Evolutionary conservation across 2,329 filamentous ascomycete species (phyloP).

Genomic region (Cytospora paraplurivora): DNA sequence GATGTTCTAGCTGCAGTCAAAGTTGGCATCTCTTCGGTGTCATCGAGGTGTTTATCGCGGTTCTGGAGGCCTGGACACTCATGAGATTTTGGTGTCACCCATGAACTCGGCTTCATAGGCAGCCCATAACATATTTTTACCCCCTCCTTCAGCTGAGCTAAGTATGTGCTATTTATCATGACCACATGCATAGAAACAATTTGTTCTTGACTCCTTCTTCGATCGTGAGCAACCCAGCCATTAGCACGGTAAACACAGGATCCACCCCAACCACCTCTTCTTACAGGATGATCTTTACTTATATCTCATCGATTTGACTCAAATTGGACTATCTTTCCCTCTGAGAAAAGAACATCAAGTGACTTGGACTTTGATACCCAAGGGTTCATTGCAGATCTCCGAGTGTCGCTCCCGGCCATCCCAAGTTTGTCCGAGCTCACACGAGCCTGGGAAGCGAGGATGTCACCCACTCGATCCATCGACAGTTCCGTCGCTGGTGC

Average conservation of each 20-base stretch:
- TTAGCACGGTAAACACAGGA: background rate
- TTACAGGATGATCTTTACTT: background rate
- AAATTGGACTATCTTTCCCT: slow-evolving; percentile 3
- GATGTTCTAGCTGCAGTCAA: slow-evolving; percentile 14
- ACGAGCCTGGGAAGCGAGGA: slow-evolving; percentile 4
- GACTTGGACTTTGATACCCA: background rate
- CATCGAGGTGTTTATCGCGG: slow-evolving; percentile 13
- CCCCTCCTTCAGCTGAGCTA: background rate
- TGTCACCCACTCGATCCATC: slow-evolving; percentile 16
- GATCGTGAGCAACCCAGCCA: background rate
- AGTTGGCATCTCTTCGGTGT: slow-evolving; percentile 9
- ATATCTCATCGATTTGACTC: slow-evolving; percentile 4
- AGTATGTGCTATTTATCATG: background rate
- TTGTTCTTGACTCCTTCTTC: background rate
- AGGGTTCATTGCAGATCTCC: slow-evolving; percentile 1
- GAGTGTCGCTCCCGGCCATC: background rate
- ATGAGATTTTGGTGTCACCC: background rate
- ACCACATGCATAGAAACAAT: background rate
- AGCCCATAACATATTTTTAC: slow-evolving; percentile 7
- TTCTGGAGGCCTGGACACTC: background rate
- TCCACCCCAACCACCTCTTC: background rate
- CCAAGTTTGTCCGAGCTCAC: background rate
- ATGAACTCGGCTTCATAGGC: slow-evolving; percentile 11
- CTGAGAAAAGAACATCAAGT: slow-evolving; percentile 4
- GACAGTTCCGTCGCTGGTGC: slow-evolving; percentile 8